Base-by-base conservation (phyloP, 306 rosid species). In the Fagus sylvatica region DNA sequence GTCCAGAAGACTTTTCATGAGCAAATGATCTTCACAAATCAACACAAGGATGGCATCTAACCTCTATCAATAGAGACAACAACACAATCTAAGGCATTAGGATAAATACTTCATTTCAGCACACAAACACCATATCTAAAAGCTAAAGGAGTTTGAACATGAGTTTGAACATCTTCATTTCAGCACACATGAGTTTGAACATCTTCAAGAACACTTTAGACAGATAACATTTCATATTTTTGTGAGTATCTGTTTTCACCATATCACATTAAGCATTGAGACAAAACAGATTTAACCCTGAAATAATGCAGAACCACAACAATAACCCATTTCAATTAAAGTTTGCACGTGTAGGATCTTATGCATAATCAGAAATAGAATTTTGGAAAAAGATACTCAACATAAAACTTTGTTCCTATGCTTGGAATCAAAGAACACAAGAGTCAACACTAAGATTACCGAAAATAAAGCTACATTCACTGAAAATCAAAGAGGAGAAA, bases 401-500 rank as follows among this genome's bases (percentile, higher is more conserved):
- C 33, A 57, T 19, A 22, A 28, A 22, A 56, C 62, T 8, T 56
- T 22, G 62, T 22, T 56, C 34, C 62, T 56, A 56, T 22, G 64
- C 64, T 57, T 28, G 9, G 64, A 7, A 62, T 34, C 4, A 62
- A 16, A 62, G 10, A 43, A 43, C 15, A 34, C 42, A 34, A 62
- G 22, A 1, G 37, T 36, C 41, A 36, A 34, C 28, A 15, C 37
- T 57, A 28, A 8, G 65, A 59, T 30, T 59, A 30, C 0, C 6
- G 65, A 33, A 32, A 12, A 61, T 5, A 66, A 39, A n/a, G 43
- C 71, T 39, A 66, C 49, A 7, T 66, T 66, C 33, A 39, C 12
- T 39, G 71, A 66, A 65, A 39, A 66, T 66, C 71, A 66, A 46
- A 66, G 71, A n/a, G n/a, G n/a, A n/a, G n/a, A n/a, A n/a, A n/a